Evolutionary conservation across 495 filamentous ascomycete species (phyloP).

Genomic region (Podospora pseudopauciseta): DNA sequence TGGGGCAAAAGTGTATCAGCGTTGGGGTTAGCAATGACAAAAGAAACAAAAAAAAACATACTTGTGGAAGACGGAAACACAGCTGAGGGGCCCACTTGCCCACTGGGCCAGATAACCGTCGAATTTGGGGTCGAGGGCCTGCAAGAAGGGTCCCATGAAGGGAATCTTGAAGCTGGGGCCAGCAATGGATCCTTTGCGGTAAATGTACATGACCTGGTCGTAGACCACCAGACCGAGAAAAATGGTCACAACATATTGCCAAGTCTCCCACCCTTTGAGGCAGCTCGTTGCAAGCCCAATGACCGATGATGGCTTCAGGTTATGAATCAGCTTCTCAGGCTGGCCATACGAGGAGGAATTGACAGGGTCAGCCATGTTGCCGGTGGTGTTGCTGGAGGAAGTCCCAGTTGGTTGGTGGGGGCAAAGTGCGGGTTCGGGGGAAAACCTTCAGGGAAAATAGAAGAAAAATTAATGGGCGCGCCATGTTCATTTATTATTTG

Average conservation of each 20-base stretch:
- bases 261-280: slow-evolving; percentile 2
- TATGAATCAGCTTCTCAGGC: background rate
- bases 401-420: background rate
- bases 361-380: background rate
- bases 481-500: background rate
- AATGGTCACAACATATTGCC: slow-evolving; percentile 21
- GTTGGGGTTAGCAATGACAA: background rate
- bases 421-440: background rate
- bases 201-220: slow-evolving; percentile 70
- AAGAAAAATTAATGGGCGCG: background rate
- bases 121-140: slow-evolving; percentile 85
- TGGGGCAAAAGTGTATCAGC: slow-evolving; percentile 30
- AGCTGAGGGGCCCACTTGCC: slow-evolving; percentile 81
- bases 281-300: background rate
- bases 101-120: slow-evolving; percentile 84
- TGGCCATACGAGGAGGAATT: slow-evolving; percentile 6
- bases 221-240: slow-evolving; percentile 22
- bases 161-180: slow-evolving; percentile 80
- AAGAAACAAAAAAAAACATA: slow-evolving; percentile 42
- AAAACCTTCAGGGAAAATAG: background rate
- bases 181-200: slow-evolving; percentile 74
- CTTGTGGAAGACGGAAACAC: slow-evolving; percentile 97
- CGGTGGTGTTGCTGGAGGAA: background rate
- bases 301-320: background rate
- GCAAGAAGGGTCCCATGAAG: slow-evolving; percentile 87